phyloP scores from a whole-genome alignment of 2,329 filamentous ascomycete genomes.

The Apiospora rasikravindrae region DNA sequence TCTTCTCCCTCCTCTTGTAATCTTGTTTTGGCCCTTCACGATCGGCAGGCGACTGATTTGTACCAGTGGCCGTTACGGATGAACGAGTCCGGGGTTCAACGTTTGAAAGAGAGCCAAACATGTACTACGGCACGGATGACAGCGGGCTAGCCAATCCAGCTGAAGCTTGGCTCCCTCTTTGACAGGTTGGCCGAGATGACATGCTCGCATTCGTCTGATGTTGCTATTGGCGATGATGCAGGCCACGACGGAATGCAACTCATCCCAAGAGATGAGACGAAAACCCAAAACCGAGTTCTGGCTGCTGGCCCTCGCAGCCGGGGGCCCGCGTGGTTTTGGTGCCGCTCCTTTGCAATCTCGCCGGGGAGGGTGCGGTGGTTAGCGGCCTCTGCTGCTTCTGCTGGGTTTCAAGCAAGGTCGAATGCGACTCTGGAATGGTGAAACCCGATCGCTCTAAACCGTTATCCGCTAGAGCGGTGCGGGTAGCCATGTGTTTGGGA shows the following conservation, averaged over 20 bases:
- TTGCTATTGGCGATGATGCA: conserved; percentile 14
- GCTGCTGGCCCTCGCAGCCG: conserved; percentile 19
- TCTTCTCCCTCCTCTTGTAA: not conserved
- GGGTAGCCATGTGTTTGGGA: conserved; percentile 38
- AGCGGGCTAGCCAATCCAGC: conserved; percentile 1
- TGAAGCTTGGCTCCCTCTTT: conserved; percentile 12
- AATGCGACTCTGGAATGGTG: conserved; percentile 36
- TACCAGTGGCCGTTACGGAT: not conserved
- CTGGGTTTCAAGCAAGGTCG: conserved; percentile 33
- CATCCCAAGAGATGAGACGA: conserved; percentile 19
- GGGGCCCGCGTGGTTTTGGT: conserved; percentile 35
- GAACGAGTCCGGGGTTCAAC: not conserved
- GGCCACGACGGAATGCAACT: not conserved
- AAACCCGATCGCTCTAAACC: conserved; percentile 38
- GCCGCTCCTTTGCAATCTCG: conserved; percentile 37
- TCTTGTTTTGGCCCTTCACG: conserved; percentile 10
- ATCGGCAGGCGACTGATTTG: not conserved
- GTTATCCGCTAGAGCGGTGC: conserved; percentile 36
- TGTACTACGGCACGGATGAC: conserved; percentile 3
- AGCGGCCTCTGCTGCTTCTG: conserved; percentile 21
- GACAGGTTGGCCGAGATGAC: not conserved
- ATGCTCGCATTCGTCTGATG: conserved; percentile 15
- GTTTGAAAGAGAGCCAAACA: not conserved
- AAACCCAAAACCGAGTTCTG: conserved; percentile 7
- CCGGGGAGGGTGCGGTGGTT: conserved; percentile 29